A percentile compares a stretch with the other conserved stretches of the same genome.
phyloP scores from a whole-genome alignment of 257 asterid genomes.

The Rehmannia glutinosa region DNA sequence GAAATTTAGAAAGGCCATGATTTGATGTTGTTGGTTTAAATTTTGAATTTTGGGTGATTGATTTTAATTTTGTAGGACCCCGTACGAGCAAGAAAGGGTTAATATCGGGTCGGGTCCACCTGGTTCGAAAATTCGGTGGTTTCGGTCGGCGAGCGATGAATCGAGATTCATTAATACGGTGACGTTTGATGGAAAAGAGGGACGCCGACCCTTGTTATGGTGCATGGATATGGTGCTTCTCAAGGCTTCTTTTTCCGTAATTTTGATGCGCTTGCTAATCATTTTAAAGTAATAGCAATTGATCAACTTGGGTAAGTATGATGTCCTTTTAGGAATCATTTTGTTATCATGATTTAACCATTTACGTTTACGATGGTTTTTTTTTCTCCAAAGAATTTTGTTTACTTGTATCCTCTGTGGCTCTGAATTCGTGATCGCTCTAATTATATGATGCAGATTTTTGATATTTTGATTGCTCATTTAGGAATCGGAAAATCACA shows the following conservation, averaged over 20 bases:
- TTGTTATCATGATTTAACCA: too few species aligned
- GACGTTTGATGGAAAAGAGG: conserved; percentile 81
- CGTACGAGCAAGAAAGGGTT: conserved; percentile 65
- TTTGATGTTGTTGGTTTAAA: not conserved
- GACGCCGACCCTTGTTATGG: conserved; percentile 94
- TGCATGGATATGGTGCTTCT: conserved; percentile 96
- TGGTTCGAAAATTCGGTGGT: conserved; percentile 88
- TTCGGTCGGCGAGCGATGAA: conserved; percentile 78
- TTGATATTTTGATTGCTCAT: too few species aligned
- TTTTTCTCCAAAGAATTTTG: not conserved
- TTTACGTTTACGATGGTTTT: too few species aligned
- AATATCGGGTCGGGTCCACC: conserved; percentile 94
- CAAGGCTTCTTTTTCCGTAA: conserved; percentile 98
- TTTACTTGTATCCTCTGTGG: not conserved
- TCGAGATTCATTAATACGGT: conserved; percentile 86
- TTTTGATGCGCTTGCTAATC: conserved; percentile 76
- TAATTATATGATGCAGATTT: too few species aligned
- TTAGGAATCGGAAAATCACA: too few species aligned
- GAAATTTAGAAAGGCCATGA: not conserved
- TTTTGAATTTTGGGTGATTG: not conserved
- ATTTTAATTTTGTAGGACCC: conserved; percentile 52
- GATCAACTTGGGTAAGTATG: conserved; percentile 87
- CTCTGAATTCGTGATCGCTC: too few species aligned
- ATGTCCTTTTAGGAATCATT: not conserved
- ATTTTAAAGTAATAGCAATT: conserved; percentile 78